A percentile compares a stretch with the other conserved stretches of the same genome.
Evolutionary conservation across 2,329 filamentous ascomycete species (phyloP).

Genomic region (Trematosphaeria pertusa): DNA sequence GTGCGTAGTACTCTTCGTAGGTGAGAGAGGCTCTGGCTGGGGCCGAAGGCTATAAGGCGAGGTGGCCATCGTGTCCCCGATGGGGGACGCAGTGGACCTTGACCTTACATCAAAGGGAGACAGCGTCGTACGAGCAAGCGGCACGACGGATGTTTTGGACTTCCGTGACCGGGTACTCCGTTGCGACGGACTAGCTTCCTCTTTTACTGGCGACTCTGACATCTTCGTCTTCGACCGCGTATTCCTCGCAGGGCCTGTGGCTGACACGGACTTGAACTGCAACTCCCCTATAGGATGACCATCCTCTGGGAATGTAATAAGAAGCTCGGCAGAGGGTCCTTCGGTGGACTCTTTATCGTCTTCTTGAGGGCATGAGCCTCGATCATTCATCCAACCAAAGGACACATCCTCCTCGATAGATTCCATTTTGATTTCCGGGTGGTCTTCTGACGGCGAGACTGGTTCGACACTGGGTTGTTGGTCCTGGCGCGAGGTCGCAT

Average conservation of each 20-base stretch:
- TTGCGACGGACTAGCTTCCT: slow-evolving; percentile 16
- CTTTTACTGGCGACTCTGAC: slow-evolving; percentile 27
- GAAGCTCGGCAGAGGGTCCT: slow-evolving; percentile 17
- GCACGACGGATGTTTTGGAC: slow-evolving; percentile 24
- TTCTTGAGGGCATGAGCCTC: slow-evolving; percentile 4
- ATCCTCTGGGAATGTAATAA: slow-evolving; percentile 27
- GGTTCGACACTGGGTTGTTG: too few relatives aligned
- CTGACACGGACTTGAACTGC: slow-evolving; percentile 26
- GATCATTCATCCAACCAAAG: slow-evolving; percentile 3
- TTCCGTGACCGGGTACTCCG: slow-evolving; percentile 26
- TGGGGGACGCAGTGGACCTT: slow-evolving; percentile 26
- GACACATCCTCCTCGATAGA: slow-evolving; percentile 34
- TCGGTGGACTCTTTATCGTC: slow-evolving; percentile 6
- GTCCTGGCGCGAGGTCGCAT: too few relatives aligned
- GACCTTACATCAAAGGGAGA: slow-evolving; percentile 28
- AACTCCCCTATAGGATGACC: slow-evolving; percentile 29
- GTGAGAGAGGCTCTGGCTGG: slow-evolving; percentile 33
- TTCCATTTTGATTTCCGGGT: slow-evolving; percentile 38
- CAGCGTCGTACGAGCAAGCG: slow-evolving; percentile 17
- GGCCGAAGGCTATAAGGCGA: slow-evolving; percentile 40
- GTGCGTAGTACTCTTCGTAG: slow-evolving; percentile 13
- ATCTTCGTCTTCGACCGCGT: slow-evolving; percentile 41
- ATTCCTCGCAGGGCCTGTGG: slow-evolving; percentile 36
- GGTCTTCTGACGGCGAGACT: slow-evolving; percentile 5
- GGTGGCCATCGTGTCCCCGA: slow-evolving; percentile 20